These are phyloP conservation scores for Mucor lusitanicus DNA, from an alignment of 371 early-diverging fungal species.

Conservation along the genomic window DNA sequence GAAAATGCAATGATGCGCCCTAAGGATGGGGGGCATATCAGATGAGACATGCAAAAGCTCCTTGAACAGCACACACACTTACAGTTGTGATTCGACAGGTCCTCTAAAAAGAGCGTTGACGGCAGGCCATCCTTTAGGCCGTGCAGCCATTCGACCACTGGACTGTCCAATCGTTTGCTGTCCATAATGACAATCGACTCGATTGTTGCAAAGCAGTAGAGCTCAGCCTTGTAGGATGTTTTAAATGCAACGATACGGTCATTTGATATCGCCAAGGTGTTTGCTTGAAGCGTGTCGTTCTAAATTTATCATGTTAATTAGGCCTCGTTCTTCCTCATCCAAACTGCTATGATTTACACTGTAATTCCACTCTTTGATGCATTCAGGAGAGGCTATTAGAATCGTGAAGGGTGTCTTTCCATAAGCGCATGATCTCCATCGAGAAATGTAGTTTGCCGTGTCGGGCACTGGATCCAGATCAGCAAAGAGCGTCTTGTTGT, in stretches of 20 bases:
- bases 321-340: too few species aligned
- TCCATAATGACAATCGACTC: slow-evolving; percentile 11
- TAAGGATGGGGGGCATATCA: neutral
- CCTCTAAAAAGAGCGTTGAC: neutral
- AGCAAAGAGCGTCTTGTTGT: slow-evolving; percentile 2
- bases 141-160: slow-evolving; percentile 13
- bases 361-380: slow-evolving; percentile 8
- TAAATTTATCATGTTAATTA: neutral
- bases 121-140: slow-evolving; percentile 12
- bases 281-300: neutral
- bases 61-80: neutral
- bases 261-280: neutral
- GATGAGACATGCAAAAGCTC: neutral
- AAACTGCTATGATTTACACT: too few species aligned
- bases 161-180: neutral
- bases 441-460: slow-evolving; percentile 3
- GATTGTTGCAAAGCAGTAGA: slow-evolving; percentile 16
- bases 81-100: slow-evolving; percentile 1
- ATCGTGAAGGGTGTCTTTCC: neutral
- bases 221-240: neutral
- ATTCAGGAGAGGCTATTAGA: slow-evolving; percentile 13
- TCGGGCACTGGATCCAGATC: neutral
- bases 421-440: slow-evolving; percentile 19
- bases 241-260: slow-evolving; percentile 20
- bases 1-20: slow-evolving; percentile 14